These are phyloP conservation scores for Balamuthia mandrillaris DNA, from an alignment of 208 protist genomes.

Conservation along the genomic window DNA sequence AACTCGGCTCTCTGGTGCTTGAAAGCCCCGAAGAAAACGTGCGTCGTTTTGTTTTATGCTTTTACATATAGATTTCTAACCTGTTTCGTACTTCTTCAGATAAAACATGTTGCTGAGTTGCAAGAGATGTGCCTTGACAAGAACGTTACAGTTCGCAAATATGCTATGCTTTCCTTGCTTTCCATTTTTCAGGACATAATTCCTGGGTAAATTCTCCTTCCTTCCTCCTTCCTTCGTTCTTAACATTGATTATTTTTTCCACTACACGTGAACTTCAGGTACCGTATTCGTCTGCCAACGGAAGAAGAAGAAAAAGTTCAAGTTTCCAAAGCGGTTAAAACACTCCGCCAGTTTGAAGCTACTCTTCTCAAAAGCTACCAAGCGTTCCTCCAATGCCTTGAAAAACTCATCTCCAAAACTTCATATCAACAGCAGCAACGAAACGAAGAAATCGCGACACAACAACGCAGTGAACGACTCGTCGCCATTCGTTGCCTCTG, in stretches of 20 bases:
- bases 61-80: neutral
- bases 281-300: slow-evolving; percentile 21
- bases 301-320: neutral
- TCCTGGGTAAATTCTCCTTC: neutral
- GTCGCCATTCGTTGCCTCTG: neutral
- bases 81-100: neutral
- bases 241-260: no score
- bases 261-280: neutral
- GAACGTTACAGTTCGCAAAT: neutral
- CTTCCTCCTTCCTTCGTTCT: neutral
- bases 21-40: slow-evolving; percentile 24
- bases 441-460: neutral
- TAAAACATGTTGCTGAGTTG: neutral
- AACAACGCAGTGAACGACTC: neutral
- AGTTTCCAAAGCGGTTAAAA: slow-evolving; percentile 25
- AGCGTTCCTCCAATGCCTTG: slow-evolving; percentile 23
- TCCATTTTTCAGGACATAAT: slow-evolving; percentile 25
- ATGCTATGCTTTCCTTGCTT: slow-evolving; percentile 15
- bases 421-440: neutral
- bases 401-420: neutral
- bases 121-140: neutral
- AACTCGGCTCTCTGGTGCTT: slow-evolving; percentile 15
- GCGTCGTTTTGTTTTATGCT: neutral
- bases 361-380: slow-evolving; percentile 9
- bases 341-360: neutral